Conservation (phyloP, 371 early-diverging fungal species). For the Umbelopsis sp. region DNA sequence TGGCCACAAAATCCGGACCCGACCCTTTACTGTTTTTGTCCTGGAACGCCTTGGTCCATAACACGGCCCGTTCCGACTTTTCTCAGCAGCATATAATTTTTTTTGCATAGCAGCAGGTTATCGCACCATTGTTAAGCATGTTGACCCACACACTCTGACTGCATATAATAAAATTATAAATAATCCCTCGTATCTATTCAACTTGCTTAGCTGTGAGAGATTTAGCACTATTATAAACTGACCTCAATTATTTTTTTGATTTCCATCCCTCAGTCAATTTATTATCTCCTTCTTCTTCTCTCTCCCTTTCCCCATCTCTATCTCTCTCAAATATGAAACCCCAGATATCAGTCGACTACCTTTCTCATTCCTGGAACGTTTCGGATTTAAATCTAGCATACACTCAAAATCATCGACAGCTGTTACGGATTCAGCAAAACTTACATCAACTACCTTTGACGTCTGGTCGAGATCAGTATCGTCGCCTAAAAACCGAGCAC, state of each 20-base stretch:
- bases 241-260: neutral
- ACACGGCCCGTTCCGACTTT: slow-evolving; percentile 19
- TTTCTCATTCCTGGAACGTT: slow-evolving; percentile 44
- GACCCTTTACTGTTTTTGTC: slow-evolving; percentile 3
- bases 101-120: slow-evolving; percentile 2
- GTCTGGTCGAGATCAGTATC: slow-evolving; percentile 25
- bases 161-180: neutral
- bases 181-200: neutral
- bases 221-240: slow-evolving; percentile 16
- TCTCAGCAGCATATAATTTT: neutral
- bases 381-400: slow-evolving; percentile 36
- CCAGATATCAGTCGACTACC: slow-evolving; percentile 42
- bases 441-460: neutral
- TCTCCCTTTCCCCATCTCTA: neutral
- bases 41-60: slow-evolving; percentile 7
- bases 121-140: neutral
- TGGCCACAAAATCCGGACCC: neutral
- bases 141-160: neutral
- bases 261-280: neutral
- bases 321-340: slow-evolving; percentile 30
- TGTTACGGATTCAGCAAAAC: slow-evolving; percentile 21
- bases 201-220: neutral
- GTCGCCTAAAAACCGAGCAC: slow-evolving; percentile 25
- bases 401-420: slow-evolving; percentile 30
- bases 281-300: neutral